Evolutionary conservation across 768 basidiomycete species (phyloP).

Genomic region (Nidula microcarpa): DNA sequence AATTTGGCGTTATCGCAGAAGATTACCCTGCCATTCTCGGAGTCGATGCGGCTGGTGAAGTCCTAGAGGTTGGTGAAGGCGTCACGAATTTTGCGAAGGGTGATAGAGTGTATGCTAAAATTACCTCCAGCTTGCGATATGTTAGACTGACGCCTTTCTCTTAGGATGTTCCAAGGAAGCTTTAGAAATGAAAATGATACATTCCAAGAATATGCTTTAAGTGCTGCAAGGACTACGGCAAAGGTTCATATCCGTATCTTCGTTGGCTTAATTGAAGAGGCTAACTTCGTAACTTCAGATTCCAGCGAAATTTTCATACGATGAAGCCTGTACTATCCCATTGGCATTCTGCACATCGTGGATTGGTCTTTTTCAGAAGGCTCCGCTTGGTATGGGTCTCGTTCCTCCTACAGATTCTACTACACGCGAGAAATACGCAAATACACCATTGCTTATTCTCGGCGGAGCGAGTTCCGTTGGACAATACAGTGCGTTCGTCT

Average conservation of each 20-base stretch:
- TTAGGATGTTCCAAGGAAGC: background rate
- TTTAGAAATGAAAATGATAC: background rate
- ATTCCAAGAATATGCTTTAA: background rate
- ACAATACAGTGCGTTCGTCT: background rate
- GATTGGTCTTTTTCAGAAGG: background rate
- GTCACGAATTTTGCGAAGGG: background rate
- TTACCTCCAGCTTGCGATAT: background rate
- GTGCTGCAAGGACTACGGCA: background rate
- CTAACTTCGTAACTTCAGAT: background rate
- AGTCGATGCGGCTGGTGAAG: conserved; percentile 32
- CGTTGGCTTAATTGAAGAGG: background rate
- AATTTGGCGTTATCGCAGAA: conserved; percentile 12
- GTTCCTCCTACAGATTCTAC: background rate
- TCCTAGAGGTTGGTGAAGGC: conserved; percentile 24
- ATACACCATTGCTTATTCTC: background rate
- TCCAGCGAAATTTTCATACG: background rate
- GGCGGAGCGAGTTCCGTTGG: background rate
- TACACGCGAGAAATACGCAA: background rate
- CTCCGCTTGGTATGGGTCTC: background rate
- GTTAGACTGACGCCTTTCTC: background rate
- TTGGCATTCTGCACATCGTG: background rate
- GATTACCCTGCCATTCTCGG: conserved; percentile 30
- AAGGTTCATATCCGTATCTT: background rate
- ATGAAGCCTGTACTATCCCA: background rate
- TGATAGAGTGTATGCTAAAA: background rate